Evolutionary conservation across 202 grass and related monocot species (phyloP).

Genomic region (Elaeis oleifera): DNA sequence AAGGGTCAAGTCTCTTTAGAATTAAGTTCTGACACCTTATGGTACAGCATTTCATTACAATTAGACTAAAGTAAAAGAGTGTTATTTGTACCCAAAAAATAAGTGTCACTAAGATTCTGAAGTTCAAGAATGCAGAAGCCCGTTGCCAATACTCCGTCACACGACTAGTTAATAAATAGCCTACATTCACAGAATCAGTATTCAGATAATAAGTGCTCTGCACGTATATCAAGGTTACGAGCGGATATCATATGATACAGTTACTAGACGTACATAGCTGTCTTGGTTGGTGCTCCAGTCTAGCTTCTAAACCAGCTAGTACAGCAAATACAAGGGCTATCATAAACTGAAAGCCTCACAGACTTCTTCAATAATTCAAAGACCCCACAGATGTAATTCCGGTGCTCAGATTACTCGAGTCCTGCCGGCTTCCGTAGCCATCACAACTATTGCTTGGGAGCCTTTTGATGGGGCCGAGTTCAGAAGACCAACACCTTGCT

Average conservation of each 20-base stretch:
- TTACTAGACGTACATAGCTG: not conserved
- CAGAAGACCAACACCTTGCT: slow-evolving; percentile 60
- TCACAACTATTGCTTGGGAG: slow-evolving; percentile 49
- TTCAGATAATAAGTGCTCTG: not conserved
- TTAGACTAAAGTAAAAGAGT: too few relatives aligned
- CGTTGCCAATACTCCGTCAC: too few relatives aligned
- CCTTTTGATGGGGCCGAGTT: slow-evolving; percentile 42
- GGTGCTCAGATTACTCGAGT: slow-evolving; percentile 64
- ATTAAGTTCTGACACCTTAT: too few relatives aligned
- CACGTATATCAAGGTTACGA: not conserved
- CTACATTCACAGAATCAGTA: not conserved
- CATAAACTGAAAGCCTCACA: not conserved
- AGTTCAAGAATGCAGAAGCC: too few relatives aligned
- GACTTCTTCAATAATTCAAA: slow-evolving; percentile 59
- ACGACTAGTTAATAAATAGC: not conserved
- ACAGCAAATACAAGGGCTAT: slow-evolving; percentile 19
- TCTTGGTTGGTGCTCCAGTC: slow-evolving; percentile 13
- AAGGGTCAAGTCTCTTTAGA: too few relatives aligned
- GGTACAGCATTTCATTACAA: too few relatives aligned
- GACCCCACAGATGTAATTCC: slow-evolving; percentile 66
- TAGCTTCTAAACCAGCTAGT: slow-evolving; percentile 33
- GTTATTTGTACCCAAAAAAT: too few relatives aligned
- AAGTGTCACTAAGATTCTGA: too few relatives aligned
- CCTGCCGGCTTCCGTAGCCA: slow-evolving; percentile 55
- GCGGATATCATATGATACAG: slow-evolving; percentile 21